These are phyloP conservation scores for Aureobasidium sp. DNA, from an alignment of 2,329 filamentous ascomycete species.

Conservation along the genomic window DNA sequence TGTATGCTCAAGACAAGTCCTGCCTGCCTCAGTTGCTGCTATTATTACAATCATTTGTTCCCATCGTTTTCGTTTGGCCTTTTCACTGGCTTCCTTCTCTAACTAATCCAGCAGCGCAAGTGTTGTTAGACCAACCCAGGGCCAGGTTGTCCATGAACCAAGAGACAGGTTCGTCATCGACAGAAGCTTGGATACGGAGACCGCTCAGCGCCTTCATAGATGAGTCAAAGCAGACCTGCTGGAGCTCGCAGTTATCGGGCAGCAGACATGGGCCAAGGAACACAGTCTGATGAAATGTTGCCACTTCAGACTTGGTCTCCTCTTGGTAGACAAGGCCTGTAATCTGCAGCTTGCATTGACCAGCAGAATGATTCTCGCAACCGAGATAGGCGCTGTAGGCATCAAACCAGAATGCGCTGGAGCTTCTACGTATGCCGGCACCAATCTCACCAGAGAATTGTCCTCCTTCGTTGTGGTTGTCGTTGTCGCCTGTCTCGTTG, in stretches of 20 bases:
- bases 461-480: conserved; percentile 29
- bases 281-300: conserved; percentile 32
- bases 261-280: conserved; percentile 37
- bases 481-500: conserved; percentile 23
- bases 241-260: conserved; percentile 37
- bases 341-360: conserved; percentile 38
- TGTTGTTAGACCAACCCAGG: conserved; percentile 45
- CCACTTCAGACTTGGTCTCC: conserved; percentile 29
- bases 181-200: conserved; percentile 43
- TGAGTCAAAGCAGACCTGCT: conserved; percentile 36
- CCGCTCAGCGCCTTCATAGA: conserved; percentile 39
- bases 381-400: conserved; percentile 41
- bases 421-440: conserved; percentile 36
- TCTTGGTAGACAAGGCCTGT: conserved; percentile 40
- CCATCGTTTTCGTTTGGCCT: conserved; percentile 52
- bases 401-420: conserved; percentile 46
- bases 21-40: background rate
- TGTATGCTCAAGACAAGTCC: conserved; percentile 4
- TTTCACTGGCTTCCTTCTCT: conserved; percentile 65
- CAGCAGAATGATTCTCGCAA: conserved; percentile 38
- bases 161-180: conserved; percentile 28
- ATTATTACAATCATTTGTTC: conserved; percentile 37
- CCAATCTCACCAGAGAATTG: conserved; percentile 41
- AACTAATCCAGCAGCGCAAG: conserved; percentile 55
- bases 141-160: conserved; percentile 45